phyloP scores from a whole-genome alignment of 805 yeast genomes.

The Debaryomyces prosopidis region DNA sequence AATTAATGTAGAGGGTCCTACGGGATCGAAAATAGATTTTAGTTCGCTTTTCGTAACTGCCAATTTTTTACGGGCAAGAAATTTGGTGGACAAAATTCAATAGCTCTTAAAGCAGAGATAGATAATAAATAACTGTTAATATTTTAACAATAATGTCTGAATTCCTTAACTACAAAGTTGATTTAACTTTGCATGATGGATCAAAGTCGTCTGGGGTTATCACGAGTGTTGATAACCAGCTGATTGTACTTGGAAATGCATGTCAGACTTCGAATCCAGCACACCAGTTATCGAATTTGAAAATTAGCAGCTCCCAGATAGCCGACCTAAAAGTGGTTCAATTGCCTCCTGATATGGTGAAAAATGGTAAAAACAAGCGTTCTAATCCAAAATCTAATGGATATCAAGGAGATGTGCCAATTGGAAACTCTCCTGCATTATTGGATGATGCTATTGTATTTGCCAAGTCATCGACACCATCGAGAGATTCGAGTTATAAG shows the following conservation, averaged over 20 bases:
- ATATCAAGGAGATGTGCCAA: constrained; percentile 4
- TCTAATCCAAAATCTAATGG: constrained; percentile 12
- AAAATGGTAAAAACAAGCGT: constrained; percentile 16
- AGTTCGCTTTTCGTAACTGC: background rate
- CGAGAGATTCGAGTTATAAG: constrained; percentile 7
- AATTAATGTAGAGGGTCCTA: too few relatives aligned
- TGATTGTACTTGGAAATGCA: constrained; percentile 26
- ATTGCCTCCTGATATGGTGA: constrained; percentile 42
- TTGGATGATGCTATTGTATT: constrained; percentile 31
- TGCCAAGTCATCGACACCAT: constrained; percentile 16
- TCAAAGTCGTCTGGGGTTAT: constrained; percentile 34
- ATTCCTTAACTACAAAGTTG: constrained; percentile 42
- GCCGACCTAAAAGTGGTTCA: constrained; percentile 57
- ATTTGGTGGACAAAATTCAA: too few relatives aligned
- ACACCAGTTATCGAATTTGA: constrained; percentile 13
- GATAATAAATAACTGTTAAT: too few relatives aligned
- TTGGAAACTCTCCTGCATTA: constrained; percentile 2
- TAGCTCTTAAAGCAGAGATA: too few relatives aligned
- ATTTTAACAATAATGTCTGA: constrained; percentile 30
- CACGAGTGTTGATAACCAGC: constrained; percentile 28
- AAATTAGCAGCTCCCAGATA: constrained; percentile 38
- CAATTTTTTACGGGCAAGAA: too few relatives aligned
- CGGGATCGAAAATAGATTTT: background rate
- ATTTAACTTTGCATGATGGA: constrained; percentile 40
- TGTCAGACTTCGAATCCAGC: constrained; percentile 13